Evolutionary conservation across 2,329 filamentous ascomycete genomes (phyloP).

Genomic region (Plenodomus tracheiphilus): DNA sequence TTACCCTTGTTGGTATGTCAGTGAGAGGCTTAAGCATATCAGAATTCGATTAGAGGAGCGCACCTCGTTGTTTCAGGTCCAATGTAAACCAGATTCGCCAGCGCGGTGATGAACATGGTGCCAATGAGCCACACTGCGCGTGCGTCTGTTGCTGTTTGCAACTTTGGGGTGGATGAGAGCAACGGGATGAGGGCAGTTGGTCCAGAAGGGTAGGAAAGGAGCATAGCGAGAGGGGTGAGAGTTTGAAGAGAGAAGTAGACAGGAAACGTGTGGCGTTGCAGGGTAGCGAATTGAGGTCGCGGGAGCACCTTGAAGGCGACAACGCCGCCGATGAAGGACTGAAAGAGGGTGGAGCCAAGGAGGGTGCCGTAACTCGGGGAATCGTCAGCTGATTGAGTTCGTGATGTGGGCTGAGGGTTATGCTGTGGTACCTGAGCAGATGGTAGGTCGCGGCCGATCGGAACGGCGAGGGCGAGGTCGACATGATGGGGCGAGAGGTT

Average conservation of each 20-base stretch:
- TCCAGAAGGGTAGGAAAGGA: slow-evolving; percentile 71
- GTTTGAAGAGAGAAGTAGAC: slow-evolving; percentile 88
- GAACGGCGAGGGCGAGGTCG: slow-evolving; percentile 53
- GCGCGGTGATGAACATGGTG: slow-evolving; percentile 69
- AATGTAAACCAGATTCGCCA: slow-evolving; percentile 71
- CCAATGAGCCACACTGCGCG: slow-evolving; percentile 61
- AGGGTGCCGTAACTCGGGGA: slow-evolving; percentile 77
- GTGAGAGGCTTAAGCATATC: too few species aligned
- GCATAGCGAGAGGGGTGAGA: slow-evolving; percentile 70
- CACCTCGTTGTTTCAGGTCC: slow-evolving; percentile 76
- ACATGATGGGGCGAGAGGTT: slow-evolving; percentile 32
- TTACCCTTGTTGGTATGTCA: too few species aligned
- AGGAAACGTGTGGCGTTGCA: slow-evolving; percentile 79
- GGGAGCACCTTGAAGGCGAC: slow-evolving; percentile 77
- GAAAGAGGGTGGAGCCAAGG: slow-evolving; percentile 83
- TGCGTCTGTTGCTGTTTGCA: slow-evolving; percentile 14
- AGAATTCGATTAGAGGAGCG: too few species aligned
- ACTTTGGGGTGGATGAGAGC: slow-evolving; percentile 6
- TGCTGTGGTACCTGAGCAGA: slow-evolving; percentile 64
- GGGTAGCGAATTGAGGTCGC: slow-evolving; percentile 75
- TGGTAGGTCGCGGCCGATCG: slow-evolving; percentile 74
- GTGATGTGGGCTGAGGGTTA: background rate
- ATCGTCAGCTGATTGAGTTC: slow-evolving; percentile 10
- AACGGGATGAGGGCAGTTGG: slow-evolving; percentile 9
- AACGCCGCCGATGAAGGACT: slow-evolving; percentile 76